Evolutionary conservation across 2,329 filamentous ascomycete genomes (phyloP).

Genomic region (Sporothrix euskadiensis): DNA sequence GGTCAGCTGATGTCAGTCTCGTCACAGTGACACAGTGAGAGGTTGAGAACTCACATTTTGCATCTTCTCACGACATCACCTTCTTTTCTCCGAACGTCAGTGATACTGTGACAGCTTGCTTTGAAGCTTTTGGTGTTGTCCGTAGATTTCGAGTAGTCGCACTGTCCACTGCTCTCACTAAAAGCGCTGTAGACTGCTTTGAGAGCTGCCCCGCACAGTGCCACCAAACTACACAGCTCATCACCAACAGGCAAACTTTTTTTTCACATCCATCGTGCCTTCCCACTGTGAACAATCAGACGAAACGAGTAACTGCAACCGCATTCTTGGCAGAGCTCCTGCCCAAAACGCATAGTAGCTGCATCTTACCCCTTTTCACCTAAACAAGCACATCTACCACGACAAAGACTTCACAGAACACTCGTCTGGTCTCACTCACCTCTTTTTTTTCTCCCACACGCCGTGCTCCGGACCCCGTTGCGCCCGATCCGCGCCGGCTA

Average conservation of each 20-base stretch:
- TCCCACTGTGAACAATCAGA: neutral
- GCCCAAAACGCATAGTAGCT: neutral
- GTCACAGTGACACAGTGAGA: neutral
- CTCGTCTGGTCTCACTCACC: neutral
- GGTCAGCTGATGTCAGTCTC: neutral
- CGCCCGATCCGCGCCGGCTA: neutral
- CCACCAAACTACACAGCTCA: neutral
- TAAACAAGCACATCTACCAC: neutral
- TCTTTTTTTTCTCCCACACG: neutral
- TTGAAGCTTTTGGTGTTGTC: neutral
- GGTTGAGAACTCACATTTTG: neutral
- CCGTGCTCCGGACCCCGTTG: conserved; percentile 3
- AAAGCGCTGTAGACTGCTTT: neutral
- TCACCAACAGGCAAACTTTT: conserved; percentile 29
- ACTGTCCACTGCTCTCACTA: neutral
- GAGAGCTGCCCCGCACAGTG: conserved; percentile 30
- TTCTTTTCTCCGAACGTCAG: neutral
- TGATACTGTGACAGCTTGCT: neutral
- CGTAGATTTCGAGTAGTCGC: neutral
- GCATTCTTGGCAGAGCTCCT: conserved; percentile 11
- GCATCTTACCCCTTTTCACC: neutral
- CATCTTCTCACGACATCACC: conserved; percentile 3
- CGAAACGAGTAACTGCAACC: conserved; percentile 10
- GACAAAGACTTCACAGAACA: neutral
- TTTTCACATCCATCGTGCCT: conserved; percentile 25